A percentile compares a stretch with the other conserved stretches of the same genome.
phyloP scores from a whole-genome alignment of 345 rosid genomes.

The Melaleuca quinquenervia region DNA sequence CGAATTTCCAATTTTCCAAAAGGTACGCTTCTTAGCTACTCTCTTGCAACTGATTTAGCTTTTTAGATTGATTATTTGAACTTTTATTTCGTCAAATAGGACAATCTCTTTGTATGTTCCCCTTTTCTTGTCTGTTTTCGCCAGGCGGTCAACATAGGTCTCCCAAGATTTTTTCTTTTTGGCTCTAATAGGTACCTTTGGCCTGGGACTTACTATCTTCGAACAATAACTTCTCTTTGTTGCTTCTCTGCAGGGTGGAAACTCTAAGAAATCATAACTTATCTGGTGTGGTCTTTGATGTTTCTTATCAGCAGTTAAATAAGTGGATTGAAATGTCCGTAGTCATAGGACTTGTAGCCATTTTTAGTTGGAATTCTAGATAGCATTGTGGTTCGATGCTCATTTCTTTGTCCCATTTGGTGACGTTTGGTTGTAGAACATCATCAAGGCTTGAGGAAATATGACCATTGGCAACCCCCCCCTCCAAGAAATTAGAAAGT shows the following conservation, averaged over 20 bases:
- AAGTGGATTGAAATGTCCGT: background rate
- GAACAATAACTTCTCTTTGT: background rate
- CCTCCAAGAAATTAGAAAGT: background rate
- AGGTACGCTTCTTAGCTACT: slow-evolving; percentile 24
- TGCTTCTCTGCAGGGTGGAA: background rate
- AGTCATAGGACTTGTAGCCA: background rate
- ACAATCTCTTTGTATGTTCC: background rate
- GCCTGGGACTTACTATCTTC: background rate
- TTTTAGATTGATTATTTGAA: background rate
- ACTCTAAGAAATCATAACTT: background rate
- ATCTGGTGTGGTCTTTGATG: background rate
- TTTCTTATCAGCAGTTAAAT: background rate
- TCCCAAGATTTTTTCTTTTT: background rate
- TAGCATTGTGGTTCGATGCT: background rate
- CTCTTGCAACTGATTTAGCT: background rate
- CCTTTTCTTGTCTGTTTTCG: background rate
- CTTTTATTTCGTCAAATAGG: background rate
- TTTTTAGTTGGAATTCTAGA: background rate
- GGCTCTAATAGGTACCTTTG: background rate
- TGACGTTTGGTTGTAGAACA: background rate
- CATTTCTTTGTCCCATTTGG: background rate
- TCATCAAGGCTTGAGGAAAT: background rate
- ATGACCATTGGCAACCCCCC: background rate
- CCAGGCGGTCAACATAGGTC: background rate
- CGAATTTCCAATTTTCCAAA: slow-evolving; percentile 75